phyloP scores from a whole-genome alignment of 495 filamentous ascomycete species.

The Monascus purpureus region DNA sequence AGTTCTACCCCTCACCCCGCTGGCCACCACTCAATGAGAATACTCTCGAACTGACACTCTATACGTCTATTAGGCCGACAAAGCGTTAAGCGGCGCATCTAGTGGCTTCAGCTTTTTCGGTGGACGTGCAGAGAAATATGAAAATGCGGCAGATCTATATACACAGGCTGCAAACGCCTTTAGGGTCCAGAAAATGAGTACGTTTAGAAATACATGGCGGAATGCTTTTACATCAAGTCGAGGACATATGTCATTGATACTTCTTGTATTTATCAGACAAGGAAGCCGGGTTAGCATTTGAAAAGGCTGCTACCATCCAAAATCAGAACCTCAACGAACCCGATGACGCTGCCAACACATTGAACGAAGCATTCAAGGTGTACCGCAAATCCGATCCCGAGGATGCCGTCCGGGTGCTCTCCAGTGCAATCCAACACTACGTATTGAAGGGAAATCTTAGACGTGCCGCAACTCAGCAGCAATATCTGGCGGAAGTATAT shows the following conservation, averaged over 20 bases:
- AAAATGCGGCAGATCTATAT: slow-evolving; percentile 70
- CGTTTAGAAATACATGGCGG: too few relatives aligned
- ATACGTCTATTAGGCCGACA: slow-evolving; percentile 50
- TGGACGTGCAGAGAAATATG: slow-evolving; percentile 67
- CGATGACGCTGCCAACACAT: slow-evolving; percentile 73
- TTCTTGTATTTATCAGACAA: slow-evolving; percentile 35
- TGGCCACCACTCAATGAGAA: slow-evolving; percentile 12
- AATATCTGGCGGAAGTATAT: slow-evolving; percentile 69
- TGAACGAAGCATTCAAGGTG: slow-evolving; percentile 68
- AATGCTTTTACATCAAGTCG: slow-evolving; percentile 10
- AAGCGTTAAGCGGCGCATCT: slow-evolving; percentile 51
- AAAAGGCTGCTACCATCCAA: slow-evolving; percentile 66
- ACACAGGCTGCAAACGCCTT: slow-evolving; percentile 73
- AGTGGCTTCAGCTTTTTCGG: slow-evolving; percentile 68
- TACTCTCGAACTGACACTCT: not conserved
- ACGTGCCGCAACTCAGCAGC: slow-evolving; percentile 74
- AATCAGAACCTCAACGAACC: slow-evolving; percentile 66
- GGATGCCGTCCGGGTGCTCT: slow-evolving; percentile 62
- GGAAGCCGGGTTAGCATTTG: slow-evolving; percentile 69
- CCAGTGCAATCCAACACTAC: slow-evolving; percentile 64
- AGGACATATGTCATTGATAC: not conserved
- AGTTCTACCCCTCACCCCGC: slow-evolving; percentile 7
- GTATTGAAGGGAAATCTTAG: slow-evolving; percentile 74
- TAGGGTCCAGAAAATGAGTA: slow-evolving; percentile 52
- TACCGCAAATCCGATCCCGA: slow-evolving; percentile 70